Conservation (phyloP, 2,329 filamentous ascomycete genomes). For the Dichotomopilus funicola region DNA sequence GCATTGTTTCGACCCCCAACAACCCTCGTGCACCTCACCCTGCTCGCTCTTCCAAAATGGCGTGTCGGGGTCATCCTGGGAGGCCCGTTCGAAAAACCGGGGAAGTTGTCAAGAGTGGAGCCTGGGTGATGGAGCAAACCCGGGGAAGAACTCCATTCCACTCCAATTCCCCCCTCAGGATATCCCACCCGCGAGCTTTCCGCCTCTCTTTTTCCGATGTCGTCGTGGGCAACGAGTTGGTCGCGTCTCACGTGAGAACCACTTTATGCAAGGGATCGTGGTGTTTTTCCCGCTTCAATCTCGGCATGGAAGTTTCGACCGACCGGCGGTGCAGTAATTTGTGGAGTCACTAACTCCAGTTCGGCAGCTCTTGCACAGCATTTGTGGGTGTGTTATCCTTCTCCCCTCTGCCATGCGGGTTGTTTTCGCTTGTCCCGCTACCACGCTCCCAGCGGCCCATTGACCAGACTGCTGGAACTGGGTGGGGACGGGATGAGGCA, state of each 20-base stretch:
- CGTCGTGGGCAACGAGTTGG: not conserved
- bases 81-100: not conserved
- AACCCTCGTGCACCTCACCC: not conserved
- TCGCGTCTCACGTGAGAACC: slow-evolving; percentile 9
- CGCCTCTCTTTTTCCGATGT: too few relatives aligned
- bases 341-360: not conserved
- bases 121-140: slow-evolving; percentile 3
- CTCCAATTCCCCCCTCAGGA: too few relatives aligned
- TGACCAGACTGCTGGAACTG: slow-evolving; percentile 6
- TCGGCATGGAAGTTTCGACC: slow-evolving; percentile 5
- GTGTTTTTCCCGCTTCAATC: not conserved
- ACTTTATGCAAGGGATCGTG: slow-evolving; percentile 6
- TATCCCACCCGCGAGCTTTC: too few relatives aligned
- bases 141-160: not conserved
- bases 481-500: not conserved
- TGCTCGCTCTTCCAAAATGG: not conserved
- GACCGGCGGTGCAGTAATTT: not conserved
- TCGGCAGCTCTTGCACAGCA: not conserved
- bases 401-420: not conserved
- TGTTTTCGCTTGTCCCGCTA: not conserved
- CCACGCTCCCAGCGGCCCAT: not conserved
- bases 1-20: not conserved
- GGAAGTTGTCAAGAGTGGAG: slow-evolving; percentile 7
- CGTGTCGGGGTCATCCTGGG: not conserved
- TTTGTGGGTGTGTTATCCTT: not conserved